phyloP scores from a whole-genome alignment of 305 asterid genomes.

The Fraxinus nigra region DNA sequence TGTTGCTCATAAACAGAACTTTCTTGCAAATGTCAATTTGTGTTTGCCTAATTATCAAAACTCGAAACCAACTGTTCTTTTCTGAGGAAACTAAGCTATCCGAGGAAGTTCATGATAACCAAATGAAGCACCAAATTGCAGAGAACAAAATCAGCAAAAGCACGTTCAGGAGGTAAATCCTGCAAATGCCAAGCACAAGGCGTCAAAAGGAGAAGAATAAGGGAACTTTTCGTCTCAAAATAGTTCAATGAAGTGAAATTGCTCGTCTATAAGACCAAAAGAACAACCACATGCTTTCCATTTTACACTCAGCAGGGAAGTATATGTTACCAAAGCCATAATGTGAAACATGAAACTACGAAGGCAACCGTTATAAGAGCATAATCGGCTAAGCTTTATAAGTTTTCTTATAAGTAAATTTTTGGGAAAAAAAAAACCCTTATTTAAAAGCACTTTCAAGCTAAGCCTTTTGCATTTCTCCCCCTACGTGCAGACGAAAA shows the following conservation, averaged over 20 bases:
- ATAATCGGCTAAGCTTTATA: background rate
- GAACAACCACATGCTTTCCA: background rate
- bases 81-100: slow-evolving; percentile 33
- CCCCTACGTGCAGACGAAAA: too few relatives aligned
- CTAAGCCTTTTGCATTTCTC: background rate
- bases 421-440: too few relatives aligned
- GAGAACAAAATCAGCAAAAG: slow-evolving; percentile 80
- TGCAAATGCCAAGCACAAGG: slow-evolving; percentile 27
- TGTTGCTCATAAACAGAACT: background rate
- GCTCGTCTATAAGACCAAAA: background rate
- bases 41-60: background rate
- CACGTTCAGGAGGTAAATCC: slow-evolving; percentile 89
- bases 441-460: background rate
- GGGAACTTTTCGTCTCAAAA: background rate
- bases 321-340: background rate
- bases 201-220: background rate
- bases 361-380: background rate
- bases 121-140: slow-evolving; percentile 83
- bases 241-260: background rate
- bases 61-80: slow-evolving; percentile 9
- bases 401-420: background rate
- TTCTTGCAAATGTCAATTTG: slow-evolving; percentile 6
- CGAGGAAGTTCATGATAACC: slow-evolving; percentile 87
- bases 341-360: background rate
- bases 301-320: background rate